phyloP scores from a whole-genome alignment of 148 eudicot species.

The Vaccinium vitisidaea region DNA sequence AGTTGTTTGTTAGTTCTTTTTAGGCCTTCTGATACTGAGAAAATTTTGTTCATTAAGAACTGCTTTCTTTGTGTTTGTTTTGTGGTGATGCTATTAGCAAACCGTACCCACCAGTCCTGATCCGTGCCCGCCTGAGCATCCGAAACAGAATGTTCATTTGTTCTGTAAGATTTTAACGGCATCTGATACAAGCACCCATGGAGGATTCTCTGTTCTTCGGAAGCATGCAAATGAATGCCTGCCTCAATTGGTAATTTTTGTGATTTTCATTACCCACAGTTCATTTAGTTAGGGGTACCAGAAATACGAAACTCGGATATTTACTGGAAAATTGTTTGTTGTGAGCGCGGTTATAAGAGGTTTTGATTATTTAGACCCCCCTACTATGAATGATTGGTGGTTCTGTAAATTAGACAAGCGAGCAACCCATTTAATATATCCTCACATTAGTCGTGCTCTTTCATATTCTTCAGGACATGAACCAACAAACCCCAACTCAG shows the following conservation, averaged over 20 bases:
- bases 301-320: not conserved
- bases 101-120: slow-evolving; percentile 57
- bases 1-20: not conserved
- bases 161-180: slow-evolving; percentile 82
- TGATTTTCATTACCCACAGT: slow-evolving; percentile 9
- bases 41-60: not conserved
- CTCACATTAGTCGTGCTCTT: slow-evolving; percentile 11
- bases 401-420: not conserved
- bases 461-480: slow-evolving; percentile 58
- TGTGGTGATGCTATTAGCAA: slow-evolving; percentile 45
- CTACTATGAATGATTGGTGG: no score
- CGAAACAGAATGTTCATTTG: slow-evolving; percentile 50
- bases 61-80: not conserved
- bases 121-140: slow-evolving; percentile 45
- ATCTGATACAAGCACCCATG: slow-evolving; percentile 96
- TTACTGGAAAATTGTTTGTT: not conserved
- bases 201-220: slow-evolving; percentile 92
- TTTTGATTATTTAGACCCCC: not conserved
- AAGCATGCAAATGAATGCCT: slow-evolving; percentile 91
- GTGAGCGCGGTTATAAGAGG: not conserved
- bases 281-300: not conserved
- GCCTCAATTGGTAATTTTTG: slow-evolving; percentile 67
- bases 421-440: not conserved
- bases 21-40: not conserved
- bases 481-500: slow-evolving; percentile 70